A percentile compares a stretch with the other conserved stretches of the same genome.
Evolutionary conservation across 1,284 basidiomycete species (phyloP).

Genomic region (Bondarzewia mesenterica): DNA sequence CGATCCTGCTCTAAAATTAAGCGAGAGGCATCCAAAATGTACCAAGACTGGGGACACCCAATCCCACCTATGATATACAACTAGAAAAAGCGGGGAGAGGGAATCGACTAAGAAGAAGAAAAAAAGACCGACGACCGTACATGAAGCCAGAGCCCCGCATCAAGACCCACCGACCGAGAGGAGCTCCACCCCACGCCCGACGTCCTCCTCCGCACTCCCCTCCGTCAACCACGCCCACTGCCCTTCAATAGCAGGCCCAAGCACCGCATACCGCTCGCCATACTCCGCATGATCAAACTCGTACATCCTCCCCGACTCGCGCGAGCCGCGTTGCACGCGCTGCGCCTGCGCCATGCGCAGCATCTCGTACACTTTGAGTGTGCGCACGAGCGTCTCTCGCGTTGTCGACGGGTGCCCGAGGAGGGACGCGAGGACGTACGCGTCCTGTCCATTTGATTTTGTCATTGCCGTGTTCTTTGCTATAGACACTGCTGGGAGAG

Average conservation of each 20-base stretch:
- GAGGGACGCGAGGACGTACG: slow-evolving; percentile 38
- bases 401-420: slow-evolving; percentile 36
- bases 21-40: too few species aligned
- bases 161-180: too few species aligned
- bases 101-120: too few species aligned
- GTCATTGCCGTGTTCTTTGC: too few species aligned
- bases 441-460: too few species aligned
- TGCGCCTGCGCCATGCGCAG: slow-evolving; percentile 37
- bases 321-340: slow-evolving; percentile 33
- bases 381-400: slow-evolving; percentile 26
- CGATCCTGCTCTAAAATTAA: too few species aligned
- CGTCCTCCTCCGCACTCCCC: slow-evolving; percentile 16
- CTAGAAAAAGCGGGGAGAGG: too few species aligned
- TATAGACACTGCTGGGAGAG: too few species aligned
- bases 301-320: slow-evolving; percentile 32
- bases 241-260: slow-evolving; percentile 16
- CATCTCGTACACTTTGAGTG: slow-evolving; percentile 36
- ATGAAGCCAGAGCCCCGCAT: too few species aligned
- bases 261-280: slow-evolving; percentile 11
- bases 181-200: slow-evolving; percentile 10
- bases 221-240: slow-evolving; percentile 21
- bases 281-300: slow-evolving; percentile 18
- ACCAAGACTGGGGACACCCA: too few species aligned
- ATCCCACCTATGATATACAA: too few species aligned
- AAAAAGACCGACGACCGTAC: too few species aligned